Percentiles rank a stretch among this genome's conserved stretches.
Conservation (phyloP, 345 rosid genomes). For the Litchi chinensis region DNA sequence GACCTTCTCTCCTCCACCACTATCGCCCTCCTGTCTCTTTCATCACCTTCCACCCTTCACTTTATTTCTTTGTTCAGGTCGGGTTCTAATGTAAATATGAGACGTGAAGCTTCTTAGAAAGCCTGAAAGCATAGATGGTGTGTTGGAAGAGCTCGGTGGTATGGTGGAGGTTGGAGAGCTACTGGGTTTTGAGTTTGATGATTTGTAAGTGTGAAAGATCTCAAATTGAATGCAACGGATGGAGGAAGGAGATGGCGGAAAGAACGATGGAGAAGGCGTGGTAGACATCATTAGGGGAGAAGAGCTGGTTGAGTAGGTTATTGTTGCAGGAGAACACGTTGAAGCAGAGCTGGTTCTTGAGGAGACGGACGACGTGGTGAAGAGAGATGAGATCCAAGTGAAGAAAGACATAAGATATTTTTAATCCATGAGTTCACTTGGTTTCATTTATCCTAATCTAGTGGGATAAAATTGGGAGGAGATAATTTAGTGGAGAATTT, state of each 20-base stretch:
- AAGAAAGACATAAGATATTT: no score
- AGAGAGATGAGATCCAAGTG: conserved; percentile 26
- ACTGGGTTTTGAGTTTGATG: conserved; percentile 64
- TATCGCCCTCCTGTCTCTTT: no score
- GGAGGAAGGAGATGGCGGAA: conserved; percentile 81
- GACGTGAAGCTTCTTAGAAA: conserved; percentile 80
- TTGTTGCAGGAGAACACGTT: conserved; percentile 86
- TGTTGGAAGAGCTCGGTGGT: conserved; percentile 76
- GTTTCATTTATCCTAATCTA: no score
- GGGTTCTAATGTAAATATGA: conserved; percentile 46
- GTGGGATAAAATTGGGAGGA: no score
- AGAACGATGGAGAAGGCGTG: conserved; percentile 80
- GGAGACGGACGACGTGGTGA: conserved; percentile 87
- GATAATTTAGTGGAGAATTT: no score
- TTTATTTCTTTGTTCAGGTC: conserved; percentile 50
- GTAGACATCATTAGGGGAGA: conserved; percentile 83
- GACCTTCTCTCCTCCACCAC: no score
- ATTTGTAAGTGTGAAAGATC: conserved; percentile 73
- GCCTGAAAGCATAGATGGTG: conserved; percentile 74
- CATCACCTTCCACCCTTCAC: no score
- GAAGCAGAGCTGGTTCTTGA: conserved; percentile 83
- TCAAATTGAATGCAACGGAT: conserved; percentile 79
- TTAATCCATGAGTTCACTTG: no score
- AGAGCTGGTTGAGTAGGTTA: conserved; percentile 79
- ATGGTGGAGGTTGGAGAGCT: conserved; percentile 70